Evolutionary conservation across 306 rosid genomes (phyloP), one percentile per base, ranked within the genome.

Genomic region (Medicago ruthenica): DNA sequence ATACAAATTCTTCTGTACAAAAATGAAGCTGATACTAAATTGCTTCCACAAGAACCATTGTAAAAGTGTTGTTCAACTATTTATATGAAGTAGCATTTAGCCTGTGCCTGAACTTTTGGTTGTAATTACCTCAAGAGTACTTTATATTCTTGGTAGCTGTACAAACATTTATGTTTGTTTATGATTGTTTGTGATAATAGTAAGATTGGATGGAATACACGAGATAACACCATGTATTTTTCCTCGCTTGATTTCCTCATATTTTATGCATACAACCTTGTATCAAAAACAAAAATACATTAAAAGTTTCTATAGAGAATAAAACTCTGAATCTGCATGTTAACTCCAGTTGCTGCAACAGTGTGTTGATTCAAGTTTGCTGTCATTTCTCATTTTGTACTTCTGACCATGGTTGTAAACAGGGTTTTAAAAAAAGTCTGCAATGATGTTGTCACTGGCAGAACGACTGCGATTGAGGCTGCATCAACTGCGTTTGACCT

Each of bases 1-100:
- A 74, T 81, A 79, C 79, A 84, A 81, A 85, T 86, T 85, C 87
- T 44, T 67, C 84, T 89, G 90, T 91, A 86, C 87, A 86, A 85
- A 91, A 78, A 82, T 84, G 92, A 87, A 81, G 88, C 81, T 78
- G 74, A 79, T 85, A 64, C 85, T 65, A 70, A 47, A 76, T 81
- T 80, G 84, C 83, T 80, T 87, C 84, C 48, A 77, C 84, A 74
- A 73, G 80, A 77, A 70, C 39, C 83, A 55, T 73, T 87, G 92
- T 84, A 84, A 51, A 75, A 81, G 86, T 79, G 87, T 81, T 82
- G 73, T 70, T 77, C 41, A 76, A 48, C 79, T 82, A 79, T 82
- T 85, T 86, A 70, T 76, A 63, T 79, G 67, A 72, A 78, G 39
- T 50, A 70, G 76, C 48, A 17, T 24, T 66, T 69, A 57, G 69